These are phyloP conservation scores for Alternaria sp. DNA, from an alignment of 2,329 filamentous ascomycete species.

Conservation along the genomic window DNA sequence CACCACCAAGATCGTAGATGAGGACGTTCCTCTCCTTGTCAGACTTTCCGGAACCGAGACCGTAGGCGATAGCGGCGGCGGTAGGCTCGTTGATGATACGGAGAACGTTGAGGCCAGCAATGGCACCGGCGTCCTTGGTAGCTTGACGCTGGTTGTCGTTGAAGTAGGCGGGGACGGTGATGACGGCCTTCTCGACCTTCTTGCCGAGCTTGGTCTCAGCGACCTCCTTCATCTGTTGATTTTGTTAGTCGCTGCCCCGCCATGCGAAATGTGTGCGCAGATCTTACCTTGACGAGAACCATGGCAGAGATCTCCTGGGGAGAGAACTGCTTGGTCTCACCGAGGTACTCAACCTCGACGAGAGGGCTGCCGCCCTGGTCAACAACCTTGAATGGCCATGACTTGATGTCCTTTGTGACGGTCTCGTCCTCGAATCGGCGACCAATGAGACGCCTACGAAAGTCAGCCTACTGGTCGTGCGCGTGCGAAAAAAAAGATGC, in stretches of 20 bases:
- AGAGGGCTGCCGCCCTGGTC: constrained; percentile 87
- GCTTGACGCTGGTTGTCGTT: constrained; percentile 99
- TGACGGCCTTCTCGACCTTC: constrained; percentile 98
- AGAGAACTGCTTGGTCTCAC: constrained; percentile 94
- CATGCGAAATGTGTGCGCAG: not conserved
- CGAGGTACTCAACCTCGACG: constrained; percentile 95
- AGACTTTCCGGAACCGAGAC: constrained; percentile 92
- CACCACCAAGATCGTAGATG: constrained; percentile 99
- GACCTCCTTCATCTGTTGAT: constrained; percentile 92
- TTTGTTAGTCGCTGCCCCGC: constrained; percentile 29
- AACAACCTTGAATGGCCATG: constrained; percentile 98
- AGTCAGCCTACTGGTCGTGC: constrained; percentile 39
- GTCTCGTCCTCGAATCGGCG: constrained; percentile 93
- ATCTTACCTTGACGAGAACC: constrained; percentile 89
- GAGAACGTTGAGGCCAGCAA: constrained; percentile 95
- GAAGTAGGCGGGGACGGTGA: constrained; percentile 99
- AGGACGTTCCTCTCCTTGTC: constrained; percentile 98
- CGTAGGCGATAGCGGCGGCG: constrained; percentile 96
- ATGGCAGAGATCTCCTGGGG: constrained; percentile 99
- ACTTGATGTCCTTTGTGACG: constrained; percentile 98
- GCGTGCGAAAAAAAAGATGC: not conserved
- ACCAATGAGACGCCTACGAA: constrained; percentile 88
- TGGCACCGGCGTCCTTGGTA: constrained; percentile 99
- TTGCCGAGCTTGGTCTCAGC: constrained; percentile 98
- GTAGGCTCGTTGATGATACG: constrained; percentile 99